A percentile compares a stretch with the other conserved stretches of the same genome.
Evolutionary conservation across 1,284 basidiomycete genomes (phyloP).

Genomic region (Irpex sp.): DNA sequence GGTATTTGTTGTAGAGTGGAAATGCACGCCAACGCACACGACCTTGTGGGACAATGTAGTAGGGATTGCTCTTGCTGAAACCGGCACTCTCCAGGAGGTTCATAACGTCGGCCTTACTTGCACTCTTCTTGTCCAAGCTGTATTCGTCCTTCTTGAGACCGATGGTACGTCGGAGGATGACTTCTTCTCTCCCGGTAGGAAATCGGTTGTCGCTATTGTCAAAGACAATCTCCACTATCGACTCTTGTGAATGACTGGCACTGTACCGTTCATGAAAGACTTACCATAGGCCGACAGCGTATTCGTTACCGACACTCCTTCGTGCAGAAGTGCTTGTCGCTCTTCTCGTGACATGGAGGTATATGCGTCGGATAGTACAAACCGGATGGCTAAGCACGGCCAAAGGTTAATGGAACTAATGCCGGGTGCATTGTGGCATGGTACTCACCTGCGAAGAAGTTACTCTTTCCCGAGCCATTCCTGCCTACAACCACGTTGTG

Average conservation of each 20-base stretch:
- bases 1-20: not conserved
- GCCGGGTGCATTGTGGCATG: not conserved
- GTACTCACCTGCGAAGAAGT: conserved; percentile 84
- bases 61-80: conserved; percentile 96
- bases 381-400: conserved; percentile 72
- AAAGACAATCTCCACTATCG: conserved; percentile 76
- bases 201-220: conserved; percentile 90
- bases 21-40: conserved; percentile 52
- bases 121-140: conserved; percentile 92
- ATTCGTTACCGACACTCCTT: conserved; percentile 83
- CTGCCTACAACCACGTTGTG: conserved; percentile 94
- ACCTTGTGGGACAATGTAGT: conserved; percentile 99
- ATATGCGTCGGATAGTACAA: conserved; percentile 96
- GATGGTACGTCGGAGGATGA: conserved; percentile 88
- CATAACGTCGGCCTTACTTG: conserved; percentile 96
- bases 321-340: conserved; percentile 87
- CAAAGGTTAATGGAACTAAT: not conserved
- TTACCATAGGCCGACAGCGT: conserved; percentile 91
- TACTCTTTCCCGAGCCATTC: conserved; percentile 95
- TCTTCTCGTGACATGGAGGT: conserved; percentile 94
- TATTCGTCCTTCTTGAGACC: conserved; percentile 99
- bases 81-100: conserved; percentile 93
- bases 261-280: conserved; percentile 12
- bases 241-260: not conserved
- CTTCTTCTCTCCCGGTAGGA: conserved; percentile 80